Conservation (phyloP, 2,329 filamentous ascomycete species). For the Alternaria conjuncta region DNA sequence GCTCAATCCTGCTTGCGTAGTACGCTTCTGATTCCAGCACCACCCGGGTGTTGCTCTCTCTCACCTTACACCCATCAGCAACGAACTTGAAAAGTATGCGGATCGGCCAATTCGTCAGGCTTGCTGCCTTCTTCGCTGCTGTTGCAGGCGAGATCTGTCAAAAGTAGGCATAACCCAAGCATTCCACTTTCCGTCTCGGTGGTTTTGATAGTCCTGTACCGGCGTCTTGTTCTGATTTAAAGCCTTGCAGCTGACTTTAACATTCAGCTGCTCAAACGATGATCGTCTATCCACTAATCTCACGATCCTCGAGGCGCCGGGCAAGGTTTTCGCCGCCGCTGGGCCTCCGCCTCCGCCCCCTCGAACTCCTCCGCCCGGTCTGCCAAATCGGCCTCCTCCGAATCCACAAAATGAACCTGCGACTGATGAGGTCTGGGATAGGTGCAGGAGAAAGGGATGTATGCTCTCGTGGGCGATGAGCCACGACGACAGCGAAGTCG, state of each 20-base stretch:
- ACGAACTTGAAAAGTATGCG: neutral
- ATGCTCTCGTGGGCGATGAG: conserved; percentile 20
- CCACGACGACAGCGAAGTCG: conserved; percentile 13
- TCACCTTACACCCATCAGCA: neutral
- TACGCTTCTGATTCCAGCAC: neutral
- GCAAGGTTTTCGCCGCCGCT: neutral
- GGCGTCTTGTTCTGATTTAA: neutral
- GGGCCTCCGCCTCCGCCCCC: neutral
- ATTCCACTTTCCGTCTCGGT: neutral
- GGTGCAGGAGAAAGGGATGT: conserved; percentile 21
- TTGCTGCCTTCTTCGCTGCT: neutral
- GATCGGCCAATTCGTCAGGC: neutral
- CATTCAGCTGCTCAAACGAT: neutral
- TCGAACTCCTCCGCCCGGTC: neutral
- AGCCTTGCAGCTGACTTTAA: neutral
- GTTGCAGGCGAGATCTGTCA: neutral
- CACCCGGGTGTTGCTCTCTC: neutral
- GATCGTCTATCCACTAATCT: neutral
- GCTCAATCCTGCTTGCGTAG: neutral
- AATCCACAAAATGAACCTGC: neutral
- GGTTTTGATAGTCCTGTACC: neutral
- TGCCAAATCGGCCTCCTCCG: too few species aligned
- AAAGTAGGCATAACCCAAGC: neutral
- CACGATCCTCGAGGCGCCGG: neutral
- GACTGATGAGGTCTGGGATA: conserved; percentile 16